Base-by-base conservation (phyloP, 495 filamentous ascomycete genomes). In the Talaromyces borbonicus region DNA sequence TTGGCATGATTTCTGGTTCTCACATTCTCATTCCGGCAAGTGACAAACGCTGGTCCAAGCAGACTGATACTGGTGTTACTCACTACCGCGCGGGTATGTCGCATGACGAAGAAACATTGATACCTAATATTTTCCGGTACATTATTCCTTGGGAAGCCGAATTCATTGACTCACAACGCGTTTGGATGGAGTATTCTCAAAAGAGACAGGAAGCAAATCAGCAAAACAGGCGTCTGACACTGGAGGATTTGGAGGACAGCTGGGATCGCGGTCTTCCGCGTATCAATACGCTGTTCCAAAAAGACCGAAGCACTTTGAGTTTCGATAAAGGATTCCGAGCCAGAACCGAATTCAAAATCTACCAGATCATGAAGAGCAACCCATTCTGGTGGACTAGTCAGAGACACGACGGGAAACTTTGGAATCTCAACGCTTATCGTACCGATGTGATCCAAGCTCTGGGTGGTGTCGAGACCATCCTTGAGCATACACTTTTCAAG, bases 331-430 rank as follows among this genome's bases (percentile, higher is more conserved):
- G 93, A 33, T 97, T 96, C 79, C 84, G 93, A 53, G 81, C 92
- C 22, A 75, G 93, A 26, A 87, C 90, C 20, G 93, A 99, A 68
- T 99, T 97, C 73, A 99, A 97, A 70, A 83, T 86, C 43, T 99
- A 97, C 61, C 90, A 95, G 65, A 70, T 96, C 50, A 97, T 98
- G 92, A 97, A 96, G 81, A 94, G 86, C 72, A 96, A 96, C 62
- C 90, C 92, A 0, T 98, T 96, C 75, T 96, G 90, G 90, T 98
- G 92, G 93, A 99, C 93, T 2, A 94, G 86, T 56, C 93, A 97
- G 62, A 74, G 93, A 38, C 93, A 99, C 56, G 93, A 99, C 56
- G 93, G 93, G 61, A 99, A 97, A 63, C 68, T 99, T 30, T 99
- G 93, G 93, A 96, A 99, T 56, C 64, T 99, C 54, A 99, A 97